Conservation (phyloP, 2,329 filamentous ascomycete species). For the Diaporthe citrichinensis region DNA sequence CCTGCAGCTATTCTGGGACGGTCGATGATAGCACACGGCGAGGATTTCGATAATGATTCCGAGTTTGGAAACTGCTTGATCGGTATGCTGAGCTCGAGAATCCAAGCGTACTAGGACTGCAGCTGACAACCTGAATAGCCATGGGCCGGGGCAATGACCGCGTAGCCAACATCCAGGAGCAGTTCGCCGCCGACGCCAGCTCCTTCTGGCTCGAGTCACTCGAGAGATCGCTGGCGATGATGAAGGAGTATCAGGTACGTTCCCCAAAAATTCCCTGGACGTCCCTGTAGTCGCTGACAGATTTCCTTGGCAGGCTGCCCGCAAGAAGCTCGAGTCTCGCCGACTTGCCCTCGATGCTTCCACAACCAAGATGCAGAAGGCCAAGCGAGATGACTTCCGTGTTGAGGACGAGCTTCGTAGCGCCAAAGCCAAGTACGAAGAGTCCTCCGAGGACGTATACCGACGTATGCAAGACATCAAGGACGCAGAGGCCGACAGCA, state of each 20-base stretch:
- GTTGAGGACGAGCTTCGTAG: constrained; percentile 92
- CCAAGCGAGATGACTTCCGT: constrained; percentile 93
- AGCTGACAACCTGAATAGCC: constrained; percentile 57
- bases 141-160: constrained; percentile 91
- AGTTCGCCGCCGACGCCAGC: constrained; percentile 83
- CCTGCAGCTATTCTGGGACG: constrained; percentile 85
- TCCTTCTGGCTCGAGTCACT: constrained; percentile 91
- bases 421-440: constrained; percentile 96
- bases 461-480: constrained; percentile 97
- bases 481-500: constrained; percentile 87
- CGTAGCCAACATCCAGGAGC: constrained; percentile 87
- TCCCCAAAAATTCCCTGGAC: neutral
- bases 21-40: constrained; percentile 89
- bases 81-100: constrained; percentile 60
- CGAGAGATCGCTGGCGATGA: constrained; percentile 89
- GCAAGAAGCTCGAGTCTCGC: constrained; percentile 94
- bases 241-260: constrained; percentile 96
- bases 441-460: constrained; percentile 91
- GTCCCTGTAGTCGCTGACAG: constrained; percentile 38
- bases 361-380: constrained; percentile 90
- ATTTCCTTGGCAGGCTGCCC: constrained; percentile 69
- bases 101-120: neutral
- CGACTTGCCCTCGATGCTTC: constrained; percentile 93
- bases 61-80: constrained; percentile 91
- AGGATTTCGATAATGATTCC: constrained; percentile 92